Percentiles rank a stretch among this genome's conserved stretches.
Conservation (phyloP, 306 rosid species). For the Rubus parviflorus region DNA sequence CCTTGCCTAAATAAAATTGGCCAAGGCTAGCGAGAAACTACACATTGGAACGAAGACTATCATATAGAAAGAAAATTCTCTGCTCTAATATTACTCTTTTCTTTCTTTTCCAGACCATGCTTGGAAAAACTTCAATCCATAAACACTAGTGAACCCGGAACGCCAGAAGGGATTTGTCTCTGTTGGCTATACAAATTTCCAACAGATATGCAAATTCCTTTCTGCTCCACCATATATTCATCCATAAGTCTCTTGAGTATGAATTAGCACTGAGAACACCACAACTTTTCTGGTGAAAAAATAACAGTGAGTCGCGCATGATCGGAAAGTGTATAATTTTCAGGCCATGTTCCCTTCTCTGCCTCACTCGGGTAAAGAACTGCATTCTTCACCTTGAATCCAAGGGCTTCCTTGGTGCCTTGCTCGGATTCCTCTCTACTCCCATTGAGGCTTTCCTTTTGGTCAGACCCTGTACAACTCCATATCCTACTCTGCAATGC, state of each 20-base stretch:
- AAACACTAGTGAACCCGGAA: background rate
- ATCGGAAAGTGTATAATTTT: conserved; percentile 78
- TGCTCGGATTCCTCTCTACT: conserved; percentile 27
- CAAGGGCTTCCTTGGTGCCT: conserved; percentile 40
- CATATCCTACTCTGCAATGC: conserved; percentile 64
- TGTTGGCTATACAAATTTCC: conserved; percentile 10
- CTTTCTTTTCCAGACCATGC: background rate
- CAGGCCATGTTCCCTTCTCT: conserved; percentile 87
- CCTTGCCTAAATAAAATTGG: conserved; percentile 36
- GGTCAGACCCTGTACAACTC: conserved; percentile 52
- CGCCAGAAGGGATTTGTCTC: background rate
- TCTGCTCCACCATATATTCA: background rate
- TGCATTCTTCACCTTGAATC: conserved; percentile 75
- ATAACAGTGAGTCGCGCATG: conserved; percentile 68
- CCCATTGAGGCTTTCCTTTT: conserved; percentile 37
- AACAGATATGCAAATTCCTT: background rate
- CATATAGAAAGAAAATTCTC: background rate
- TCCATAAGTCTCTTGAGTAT: background rate
- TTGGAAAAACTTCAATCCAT: background rate
- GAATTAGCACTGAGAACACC: conserved; percentile 33
- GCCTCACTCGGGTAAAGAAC: conserved; percentile 67
- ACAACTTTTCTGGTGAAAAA: conserved; percentile 56
- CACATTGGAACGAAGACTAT: background rate
- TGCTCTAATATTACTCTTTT: no score
- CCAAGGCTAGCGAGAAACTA: conserved; percentile 35